These are phyloP conservation scores for Chytridium lagenaria DNA, from an alignment of 371 early-diverging fungal genomes.

Conservation along the genomic window DNA sequence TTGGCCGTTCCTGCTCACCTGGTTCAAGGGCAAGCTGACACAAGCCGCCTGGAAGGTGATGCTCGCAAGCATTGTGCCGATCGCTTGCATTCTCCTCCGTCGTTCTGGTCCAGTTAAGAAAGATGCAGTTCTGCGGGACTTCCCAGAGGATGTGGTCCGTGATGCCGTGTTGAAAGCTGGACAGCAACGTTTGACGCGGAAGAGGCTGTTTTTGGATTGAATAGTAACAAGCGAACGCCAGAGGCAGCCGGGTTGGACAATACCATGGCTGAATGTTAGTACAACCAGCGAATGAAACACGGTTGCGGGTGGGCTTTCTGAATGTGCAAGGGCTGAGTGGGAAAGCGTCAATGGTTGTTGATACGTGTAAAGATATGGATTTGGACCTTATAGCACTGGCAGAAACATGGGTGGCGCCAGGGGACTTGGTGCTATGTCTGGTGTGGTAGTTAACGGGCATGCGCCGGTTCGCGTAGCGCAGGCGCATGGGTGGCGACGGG, in stretches of 20 bases:
- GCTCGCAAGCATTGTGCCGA: neutral
- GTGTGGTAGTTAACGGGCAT: neutral
- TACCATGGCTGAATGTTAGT: neutral
- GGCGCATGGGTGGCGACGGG: neutral
- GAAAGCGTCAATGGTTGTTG: neutral
- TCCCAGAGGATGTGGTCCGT: neutral
- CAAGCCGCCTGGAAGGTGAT: neutral
- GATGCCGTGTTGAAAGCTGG: neutral
- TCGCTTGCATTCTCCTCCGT: neutral
- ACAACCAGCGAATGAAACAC: neutral
- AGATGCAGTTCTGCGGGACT: neutral
- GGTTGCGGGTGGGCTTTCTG: neutral
- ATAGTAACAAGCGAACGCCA: neutral
- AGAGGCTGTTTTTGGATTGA: neutral
- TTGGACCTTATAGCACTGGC: neutral
- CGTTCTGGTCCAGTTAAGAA: neutral
- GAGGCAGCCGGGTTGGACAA: neutral
- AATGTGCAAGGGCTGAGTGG: neutral
- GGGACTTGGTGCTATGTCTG: neutral
- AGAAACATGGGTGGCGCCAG: neutral
- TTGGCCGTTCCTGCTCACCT: neutral
- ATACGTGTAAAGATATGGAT: neutral
- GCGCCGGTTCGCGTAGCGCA: neutral
- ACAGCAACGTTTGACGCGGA: neutral
- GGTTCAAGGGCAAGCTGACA: neutral